Percentiles rank a stretch among this genome's conserved stretches.
These are phyloP conservation scores for Teunomyces panamensis DNA, from an alignment of 805 yeast genomes.

Conservation along the genomic window DNA sequence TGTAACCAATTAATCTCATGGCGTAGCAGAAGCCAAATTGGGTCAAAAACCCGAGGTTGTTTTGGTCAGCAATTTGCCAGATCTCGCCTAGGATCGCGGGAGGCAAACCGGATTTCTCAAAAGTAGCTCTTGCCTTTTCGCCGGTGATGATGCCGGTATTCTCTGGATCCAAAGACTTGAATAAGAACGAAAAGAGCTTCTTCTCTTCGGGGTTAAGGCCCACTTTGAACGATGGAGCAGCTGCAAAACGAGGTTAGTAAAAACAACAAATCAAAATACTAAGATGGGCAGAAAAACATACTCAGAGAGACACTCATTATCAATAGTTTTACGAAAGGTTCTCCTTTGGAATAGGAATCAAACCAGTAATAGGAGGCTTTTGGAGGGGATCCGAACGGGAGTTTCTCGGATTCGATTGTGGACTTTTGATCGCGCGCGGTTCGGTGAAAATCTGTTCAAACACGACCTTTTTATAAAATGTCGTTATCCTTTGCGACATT, in stretches of 20 bases:
- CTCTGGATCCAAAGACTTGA: constrained; percentile 76
- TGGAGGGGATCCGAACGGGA: background rate
- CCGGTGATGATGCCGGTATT: constrained; percentile 83
- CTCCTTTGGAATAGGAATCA: background rate
- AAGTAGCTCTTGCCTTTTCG: constrained; percentile 73
- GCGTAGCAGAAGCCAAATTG: constrained; percentile 81
- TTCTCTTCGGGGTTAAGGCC: constrained; percentile 74
- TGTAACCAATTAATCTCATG: constrained; percentile 83
- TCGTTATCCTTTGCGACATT: background rate
- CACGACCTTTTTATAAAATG: background rate
- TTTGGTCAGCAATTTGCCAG: constrained; percentile 93
- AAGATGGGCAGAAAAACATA: constrained; percentile 14
- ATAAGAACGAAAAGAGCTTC: constrained; percentile 66
- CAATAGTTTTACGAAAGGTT: background rate
- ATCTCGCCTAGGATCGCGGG: constrained; percentile 79
- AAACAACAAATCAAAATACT: background rate
- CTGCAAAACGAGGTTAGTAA: constrained; percentile 12
- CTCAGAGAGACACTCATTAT: constrained; percentile 26
- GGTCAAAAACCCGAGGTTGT: constrained; percentile 79
- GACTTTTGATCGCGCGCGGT: too few species aligned
- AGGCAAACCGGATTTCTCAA: constrained; percentile 83
- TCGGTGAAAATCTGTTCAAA: background rate
- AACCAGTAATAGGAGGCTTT: background rate
- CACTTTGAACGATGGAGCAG: constrained; percentile 37
- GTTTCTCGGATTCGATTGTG: background rate